phyloP scores from a whole-genome alignment of 2,329 filamentous ascomycete genomes.

The Penicillium freii region DNA sequence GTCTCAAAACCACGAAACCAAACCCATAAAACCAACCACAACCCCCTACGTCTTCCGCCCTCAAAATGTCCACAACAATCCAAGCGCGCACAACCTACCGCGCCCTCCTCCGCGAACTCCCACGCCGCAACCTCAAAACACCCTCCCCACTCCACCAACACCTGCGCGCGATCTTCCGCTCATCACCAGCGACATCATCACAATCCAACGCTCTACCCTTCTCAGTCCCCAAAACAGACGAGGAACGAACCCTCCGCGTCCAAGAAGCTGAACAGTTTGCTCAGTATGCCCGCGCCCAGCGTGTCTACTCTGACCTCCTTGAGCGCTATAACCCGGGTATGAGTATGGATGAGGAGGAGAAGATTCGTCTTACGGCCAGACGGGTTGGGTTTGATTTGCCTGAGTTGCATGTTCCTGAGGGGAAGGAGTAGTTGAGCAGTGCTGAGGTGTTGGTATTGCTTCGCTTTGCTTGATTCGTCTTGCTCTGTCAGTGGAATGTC shows the following conservation, averaged over 20 bases:
- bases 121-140: constrained; percentile 61
- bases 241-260: constrained; percentile 28
- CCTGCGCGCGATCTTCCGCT: constrained; percentile 63
- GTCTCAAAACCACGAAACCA: not conserved
- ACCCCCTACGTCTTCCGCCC: not conserved
- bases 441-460: not conserved
- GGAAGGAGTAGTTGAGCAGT: constrained; percentile 6
- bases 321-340: constrained; percentile 94
- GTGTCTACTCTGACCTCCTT: constrained; percentile 74
- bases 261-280: constrained; percentile 73
- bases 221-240: constrained; percentile 11
- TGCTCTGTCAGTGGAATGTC: not conserved
- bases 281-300: constrained; percentile 79
- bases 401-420: constrained; percentile 50
- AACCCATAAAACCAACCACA: not conserved
- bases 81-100: constrained; percentile 77
- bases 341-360: constrained; percentile 80
- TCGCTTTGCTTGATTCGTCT: not conserved
- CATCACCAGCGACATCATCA: constrained; percentile 20
- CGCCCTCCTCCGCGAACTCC: constrained; percentile 82
- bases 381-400: constrained; percentile 90
- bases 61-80: constrained; percentile 29
- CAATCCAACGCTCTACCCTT: constrained; percentile 11
- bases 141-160: constrained; percentile 69
- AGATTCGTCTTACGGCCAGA: constrained; percentile 77